These are phyloP conservation scores for Phaeolepiota aurea DNA, from an alignment of 768 basidiomycete genomes.

Conservation along the genomic window DNA sequence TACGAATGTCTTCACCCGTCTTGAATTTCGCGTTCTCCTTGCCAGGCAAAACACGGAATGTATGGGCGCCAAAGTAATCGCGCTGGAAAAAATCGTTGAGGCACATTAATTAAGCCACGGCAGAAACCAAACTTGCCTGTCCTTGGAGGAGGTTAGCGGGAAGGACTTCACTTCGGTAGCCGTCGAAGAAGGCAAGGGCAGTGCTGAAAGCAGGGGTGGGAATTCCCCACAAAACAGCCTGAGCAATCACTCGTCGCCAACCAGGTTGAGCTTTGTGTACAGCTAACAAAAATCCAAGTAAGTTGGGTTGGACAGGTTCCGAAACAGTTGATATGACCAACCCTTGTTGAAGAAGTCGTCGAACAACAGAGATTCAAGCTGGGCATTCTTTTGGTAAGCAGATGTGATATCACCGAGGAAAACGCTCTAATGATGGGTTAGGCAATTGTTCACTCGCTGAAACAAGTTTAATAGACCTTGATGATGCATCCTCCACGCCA, in stretches of 20 bases:
- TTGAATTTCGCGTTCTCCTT: conserved; percentile 82
- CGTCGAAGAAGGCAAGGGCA: conserved; percentile 97
- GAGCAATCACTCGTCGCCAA: conserved; percentile 95
- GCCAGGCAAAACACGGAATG: conserved; percentile 89
- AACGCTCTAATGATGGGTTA: conserved; percentile 50
- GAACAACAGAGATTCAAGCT: conserved; percentile 89
- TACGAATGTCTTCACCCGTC: conserved; percentile 81
- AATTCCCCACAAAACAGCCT: conserved; percentile 96
- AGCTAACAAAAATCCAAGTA: conserved; percentile 32
- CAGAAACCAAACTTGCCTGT: conserved; percentile 44
- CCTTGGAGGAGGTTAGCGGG: conserved; percentile 94
- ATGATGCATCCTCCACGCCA: conserved; percentile 99
- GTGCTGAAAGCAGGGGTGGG: conserved; percentile 98
- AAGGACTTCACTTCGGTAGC: conserved; percentile 91
- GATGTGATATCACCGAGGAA: conserved; percentile 90
- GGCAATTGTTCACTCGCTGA: background rate
- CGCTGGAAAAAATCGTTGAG: conserved; percentile 38
- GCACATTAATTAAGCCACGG: background rate
- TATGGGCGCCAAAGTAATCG: conserved; percentile 99
- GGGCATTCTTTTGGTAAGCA: conserved; percentile 78
- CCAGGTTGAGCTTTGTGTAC: conserved; percentile 93
- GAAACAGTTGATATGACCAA: conserved; percentile 13
- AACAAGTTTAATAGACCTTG: conserved; percentile 43
- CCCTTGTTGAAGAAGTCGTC: conserved; percentile 98
- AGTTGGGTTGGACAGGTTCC: background rate